phyloP scores from a whole-genome alignment of 148 eudicot genomes.

The Cornus suecica region DNA sequence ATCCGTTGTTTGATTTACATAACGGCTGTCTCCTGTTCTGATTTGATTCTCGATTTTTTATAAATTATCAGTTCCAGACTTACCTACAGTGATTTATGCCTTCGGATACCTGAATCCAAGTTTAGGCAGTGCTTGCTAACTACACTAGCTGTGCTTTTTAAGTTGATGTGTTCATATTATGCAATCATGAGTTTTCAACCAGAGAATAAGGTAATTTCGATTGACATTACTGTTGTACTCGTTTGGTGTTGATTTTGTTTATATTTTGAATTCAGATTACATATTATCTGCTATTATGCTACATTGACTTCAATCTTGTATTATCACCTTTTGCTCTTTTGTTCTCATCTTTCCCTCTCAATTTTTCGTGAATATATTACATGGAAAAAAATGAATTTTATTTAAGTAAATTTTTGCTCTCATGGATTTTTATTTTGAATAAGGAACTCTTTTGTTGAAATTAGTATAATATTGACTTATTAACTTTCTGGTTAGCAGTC shows the following conservation, averaged over 20 bases:
- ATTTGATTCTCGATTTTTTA: constrained; percentile 25
- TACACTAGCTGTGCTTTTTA: constrained; percentile 76
- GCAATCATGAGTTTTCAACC: constrained; percentile 82
- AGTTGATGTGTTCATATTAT: constrained; percentile 82
- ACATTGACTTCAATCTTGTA: background rate
- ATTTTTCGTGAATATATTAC: too few species aligned
- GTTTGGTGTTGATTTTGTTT: background rate
- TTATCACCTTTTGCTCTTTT: background rate
- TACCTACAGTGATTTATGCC: constrained; percentile 95
- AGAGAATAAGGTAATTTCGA: constrained; percentile 51
- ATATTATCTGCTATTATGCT: background rate
- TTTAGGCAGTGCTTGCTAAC: constrained; percentile 77
- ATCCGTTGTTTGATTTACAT: constrained; percentile 17
- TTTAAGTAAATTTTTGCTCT: too few species aligned
- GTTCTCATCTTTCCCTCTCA: too few species aligned
- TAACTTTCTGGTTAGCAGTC: too few species aligned
- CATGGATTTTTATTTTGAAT: too few species aligned
- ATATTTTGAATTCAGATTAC: background rate
- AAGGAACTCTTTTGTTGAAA: too few species aligned
- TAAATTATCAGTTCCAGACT: constrained; percentile 52
- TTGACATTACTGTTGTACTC: background rate
- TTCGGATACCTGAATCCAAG: constrained; percentile 86
- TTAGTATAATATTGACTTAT: too few species aligned
- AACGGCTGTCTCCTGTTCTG: constrained; percentile 15
- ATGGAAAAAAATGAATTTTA: too few species aligned